Evolutionary conservation across 495 filamentous ascomycete species (phyloP).

Genomic region (Chaetomidium leptoderma): DNA sequence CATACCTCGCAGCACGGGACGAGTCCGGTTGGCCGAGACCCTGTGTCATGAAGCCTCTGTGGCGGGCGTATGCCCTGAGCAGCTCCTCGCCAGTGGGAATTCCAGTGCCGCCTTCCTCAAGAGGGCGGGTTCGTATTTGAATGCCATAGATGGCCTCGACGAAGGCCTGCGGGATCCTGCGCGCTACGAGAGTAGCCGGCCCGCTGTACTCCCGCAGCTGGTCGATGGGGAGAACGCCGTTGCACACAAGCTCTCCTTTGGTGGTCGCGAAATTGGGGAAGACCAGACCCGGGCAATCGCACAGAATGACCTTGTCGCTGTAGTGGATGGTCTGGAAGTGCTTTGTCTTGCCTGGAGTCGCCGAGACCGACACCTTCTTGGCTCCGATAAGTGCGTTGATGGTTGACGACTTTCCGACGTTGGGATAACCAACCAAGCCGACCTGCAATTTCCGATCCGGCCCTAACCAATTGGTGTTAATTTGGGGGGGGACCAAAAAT

Average conservation of each 20-base stretch:
- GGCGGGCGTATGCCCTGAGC: constrained; percentile 77
- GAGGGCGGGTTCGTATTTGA: constrained; percentile 71
- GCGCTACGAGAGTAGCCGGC: constrained; percentile 78
- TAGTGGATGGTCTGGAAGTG: constrained; percentile 99
- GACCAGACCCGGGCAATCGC: constrained; percentile 97
- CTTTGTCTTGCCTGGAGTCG: constrained; percentile 97
- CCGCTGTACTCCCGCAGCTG: constrained; percentile 93
- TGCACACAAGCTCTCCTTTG: constrained; percentile 93
- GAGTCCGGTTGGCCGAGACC: constrained; percentile 90
- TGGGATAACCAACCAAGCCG: constrained; percentile 96
- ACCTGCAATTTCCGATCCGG: constrained; percentile 71
- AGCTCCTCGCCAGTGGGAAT: constrained; percentile 84
- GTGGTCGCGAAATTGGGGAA: constrained; percentile 98
- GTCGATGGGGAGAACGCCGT: constrained; percentile 94
- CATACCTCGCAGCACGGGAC: constrained; percentile 79
- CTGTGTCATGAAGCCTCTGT: constrained; percentile 81
- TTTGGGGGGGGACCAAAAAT: too few species aligned
- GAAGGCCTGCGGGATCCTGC: constrained; percentile 85
- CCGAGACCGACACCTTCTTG: constrained; percentile 97
- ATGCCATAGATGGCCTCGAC: constrained; percentile 91
- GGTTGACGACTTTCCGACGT: constrained; percentile 97
- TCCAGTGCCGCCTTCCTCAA: constrained; percentile 92
- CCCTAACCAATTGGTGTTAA: constrained; percentile 21
- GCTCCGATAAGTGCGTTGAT: constrained; percentile 97
- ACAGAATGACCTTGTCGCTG: constrained; percentile 80